Evolutionary conservation across 1,139 yeast species (phyloP), one percentile per base, ranked within the genome.

Genomic region (Protomyces macrosporus): DNA sequence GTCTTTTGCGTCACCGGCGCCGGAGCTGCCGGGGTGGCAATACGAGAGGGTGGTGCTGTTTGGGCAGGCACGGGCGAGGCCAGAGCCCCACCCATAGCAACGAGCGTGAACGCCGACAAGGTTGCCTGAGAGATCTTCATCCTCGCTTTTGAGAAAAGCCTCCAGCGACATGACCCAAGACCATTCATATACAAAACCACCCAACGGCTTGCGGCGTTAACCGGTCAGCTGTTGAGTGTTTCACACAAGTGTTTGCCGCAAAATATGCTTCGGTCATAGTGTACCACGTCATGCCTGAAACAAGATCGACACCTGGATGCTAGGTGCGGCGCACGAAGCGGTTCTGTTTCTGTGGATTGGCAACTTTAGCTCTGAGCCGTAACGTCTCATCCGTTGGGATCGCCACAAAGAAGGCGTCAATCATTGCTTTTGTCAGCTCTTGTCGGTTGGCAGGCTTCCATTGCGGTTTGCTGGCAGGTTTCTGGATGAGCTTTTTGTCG

Each of bases 401-500:
- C 30, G 48, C 30, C 48, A 14, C 32, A 9, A 42, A 42, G 32
- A 42, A 42, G 1, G 23, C 48, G 32, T 42, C 48, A 16, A 42
- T 42, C 48, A 42, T 42, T 9, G 48, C 6, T 30, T 42, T 23
- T 1, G 48, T 42, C 32, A 42, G 30, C 32, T 42, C 48, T 14
- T 30, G n/a, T 4, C 48, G 48, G 10, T 23, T 9, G 2, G 53
- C 34, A 4, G 53, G 53, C 37, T 50, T 12, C 53, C 53, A 50
- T 10, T 50, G 36, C 9, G 53, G 53, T 9, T 16, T 50, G 32
- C 48, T 32, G 9, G 48, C 48, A 14, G 48, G 48, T 16, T 42
- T 42, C 3, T 9, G 42, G 70, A 86, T 81, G 71, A 88, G 81
- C 75, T 89, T 83, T 68, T 88, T 84, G 69, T 81, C 74, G 65